Evolutionary conservation across 148 eudicot species (phyloP).

Genomic region (Limonium bicolor): DNA sequence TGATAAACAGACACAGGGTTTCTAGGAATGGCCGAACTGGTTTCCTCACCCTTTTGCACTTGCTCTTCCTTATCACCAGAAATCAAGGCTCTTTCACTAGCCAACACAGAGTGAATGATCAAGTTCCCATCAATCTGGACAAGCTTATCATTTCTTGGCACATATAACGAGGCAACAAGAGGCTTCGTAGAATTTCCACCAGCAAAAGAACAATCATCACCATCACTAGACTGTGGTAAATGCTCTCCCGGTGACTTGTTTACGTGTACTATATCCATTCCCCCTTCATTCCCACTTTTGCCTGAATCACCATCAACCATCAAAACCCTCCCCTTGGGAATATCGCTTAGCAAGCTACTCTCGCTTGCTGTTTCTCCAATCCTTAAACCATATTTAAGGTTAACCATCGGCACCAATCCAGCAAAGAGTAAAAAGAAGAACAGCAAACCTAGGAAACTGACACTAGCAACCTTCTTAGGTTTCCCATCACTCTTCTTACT

Average conservation of each 20-base stretch:
- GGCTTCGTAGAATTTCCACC: constrained; percentile 46
- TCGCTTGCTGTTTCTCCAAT: constrained; percentile 4
- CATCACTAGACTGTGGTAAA: constrained; percentile 9
- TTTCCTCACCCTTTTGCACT: constrained; percentile 25
- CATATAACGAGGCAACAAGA: constrained; percentile 73
- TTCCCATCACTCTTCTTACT: constrained; percentile 44
- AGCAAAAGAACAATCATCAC: constrained; percentile 12
- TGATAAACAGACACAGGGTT: constrained; percentile 36
- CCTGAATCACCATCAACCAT: constrained; percentile 22
- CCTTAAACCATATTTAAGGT: constrained; percentile 46
- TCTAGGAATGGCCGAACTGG: constrained; percentile 41
- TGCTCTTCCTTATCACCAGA: constrained; percentile 10
- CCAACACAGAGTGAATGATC: constrained; percentile 85
- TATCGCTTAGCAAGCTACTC: constrained; percentile 12
- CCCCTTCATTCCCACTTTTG: constrained; percentile 11
- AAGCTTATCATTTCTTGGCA: constrained; percentile 84
- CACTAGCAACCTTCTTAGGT: constrained; percentile 86
- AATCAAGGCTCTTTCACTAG: constrained; percentile 72
- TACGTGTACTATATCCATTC: constrained; percentile 5
- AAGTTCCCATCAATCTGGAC: constrained; percentile 93
- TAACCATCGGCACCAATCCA: constrained; percentile 60
- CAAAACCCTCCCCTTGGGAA: constrained; percentile 36
- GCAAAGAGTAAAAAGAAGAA: constrained; percentile 65
- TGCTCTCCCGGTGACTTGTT: constrained; percentile 3
- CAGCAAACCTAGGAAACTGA: constrained; percentile 72